Evolutionary conservation across 768 basidiomycete species (phyloP).

Genomic region (Myochromella boudieri): DNA sequence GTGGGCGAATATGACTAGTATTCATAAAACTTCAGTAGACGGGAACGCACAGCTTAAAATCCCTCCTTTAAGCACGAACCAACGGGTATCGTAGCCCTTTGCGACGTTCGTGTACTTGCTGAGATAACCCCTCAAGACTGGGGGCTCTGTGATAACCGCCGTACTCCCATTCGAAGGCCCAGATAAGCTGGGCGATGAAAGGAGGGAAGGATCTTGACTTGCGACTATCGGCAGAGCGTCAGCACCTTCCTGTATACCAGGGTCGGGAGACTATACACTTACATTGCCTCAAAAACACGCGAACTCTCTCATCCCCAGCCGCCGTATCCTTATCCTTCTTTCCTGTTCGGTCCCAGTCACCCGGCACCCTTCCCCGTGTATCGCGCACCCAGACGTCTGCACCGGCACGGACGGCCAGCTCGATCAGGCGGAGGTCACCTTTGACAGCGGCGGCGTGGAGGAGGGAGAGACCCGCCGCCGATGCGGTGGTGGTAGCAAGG

Average conservation of each 20-base stretch:
- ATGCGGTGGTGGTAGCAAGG: constrained; percentile 77
- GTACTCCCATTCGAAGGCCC: too few species aligned
- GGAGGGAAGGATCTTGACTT: constrained; percentile 75
- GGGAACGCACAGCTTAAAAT: constrained; percentile 72
- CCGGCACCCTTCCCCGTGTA: constrained; percentile 65
- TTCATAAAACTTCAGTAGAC: too few species aligned
- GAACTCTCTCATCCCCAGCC: constrained; percentile 83
- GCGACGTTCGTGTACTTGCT: constrained; percentile 95
- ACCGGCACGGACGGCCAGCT: constrained; percentile 81
- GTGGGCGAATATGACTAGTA: constrained; percentile 1
- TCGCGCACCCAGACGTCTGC: constrained; percentile 90
- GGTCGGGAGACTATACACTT: constrained; percentile 24
- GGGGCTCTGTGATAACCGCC: constrained; percentile 45
- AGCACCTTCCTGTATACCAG: not conserved
- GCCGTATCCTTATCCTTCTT: constrained; percentile 68
- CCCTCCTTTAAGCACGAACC: constrained; percentile 90
- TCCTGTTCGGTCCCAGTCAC: too few species aligned
- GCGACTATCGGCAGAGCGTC: constrained; percentile 52
- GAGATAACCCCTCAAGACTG: constrained; percentile 71
- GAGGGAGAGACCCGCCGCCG: constrained; percentile 72
- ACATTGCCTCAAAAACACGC: constrained; percentile 85
- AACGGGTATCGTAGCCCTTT: constrained; percentile 83
- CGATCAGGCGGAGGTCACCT: constrained; percentile 77
- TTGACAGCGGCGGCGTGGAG: constrained; percentile 86
- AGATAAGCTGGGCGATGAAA: constrained; percentile 45